Evolutionary conservation across 768 basidiomycete species (phyloP).

Genomic region (Kwoniella europaea): DNA sequence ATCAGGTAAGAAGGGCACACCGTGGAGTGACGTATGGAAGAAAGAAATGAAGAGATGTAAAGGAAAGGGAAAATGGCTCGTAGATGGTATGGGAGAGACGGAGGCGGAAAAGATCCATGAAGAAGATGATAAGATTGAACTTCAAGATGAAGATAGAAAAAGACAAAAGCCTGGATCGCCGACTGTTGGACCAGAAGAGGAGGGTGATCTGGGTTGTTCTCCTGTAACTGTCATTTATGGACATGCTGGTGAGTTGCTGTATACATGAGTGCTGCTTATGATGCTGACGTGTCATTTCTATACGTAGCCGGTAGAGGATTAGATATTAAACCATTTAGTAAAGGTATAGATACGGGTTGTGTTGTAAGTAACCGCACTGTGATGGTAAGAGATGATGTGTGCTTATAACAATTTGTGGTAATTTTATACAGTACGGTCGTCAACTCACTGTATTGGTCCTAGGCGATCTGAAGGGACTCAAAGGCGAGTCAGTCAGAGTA

Average conservation of each 20-base stretch:
- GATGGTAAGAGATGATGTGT: background rate
- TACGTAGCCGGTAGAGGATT: conserved; percentile 73
- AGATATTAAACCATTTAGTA: conserved; percentile 78
- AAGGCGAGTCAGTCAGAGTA: conserved; percentile 62
- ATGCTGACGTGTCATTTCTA: background rate
- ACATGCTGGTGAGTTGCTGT: conserved; percentile 61
- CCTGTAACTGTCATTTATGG: conserved; percentile 77
- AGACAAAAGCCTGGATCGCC: conserved; percentile 38
- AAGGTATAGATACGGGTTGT: conserved; percentile 87
- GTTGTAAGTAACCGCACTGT: conserved; percentile 61
- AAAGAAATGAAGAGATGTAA: conserved; percentile 54
- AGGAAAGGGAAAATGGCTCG: conserved; percentile 32
- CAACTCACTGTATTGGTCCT: conserved; percentile 73
- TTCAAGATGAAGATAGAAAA: conserved; percentile 35
- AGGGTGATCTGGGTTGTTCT: conserved; percentile 35
- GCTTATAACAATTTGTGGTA: background rate
- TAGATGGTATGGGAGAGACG: conserved; percentile 65
- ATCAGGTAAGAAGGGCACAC: conserved; percentile 64
- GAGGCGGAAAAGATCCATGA: conserved; percentile 31
- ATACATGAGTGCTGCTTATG: background rate
- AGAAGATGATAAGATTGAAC: conserved; percentile 61
- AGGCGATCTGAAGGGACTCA: conserved; percentile 46
- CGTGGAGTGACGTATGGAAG: conserved; percentile 77
- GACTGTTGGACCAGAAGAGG: conserved; percentile 11
- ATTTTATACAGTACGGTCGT: conserved; percentile 65